Evolutionary conservation across 164 flowering plant genomes (phyloP).

Genomic region (Protea cynaroides): DNA sequence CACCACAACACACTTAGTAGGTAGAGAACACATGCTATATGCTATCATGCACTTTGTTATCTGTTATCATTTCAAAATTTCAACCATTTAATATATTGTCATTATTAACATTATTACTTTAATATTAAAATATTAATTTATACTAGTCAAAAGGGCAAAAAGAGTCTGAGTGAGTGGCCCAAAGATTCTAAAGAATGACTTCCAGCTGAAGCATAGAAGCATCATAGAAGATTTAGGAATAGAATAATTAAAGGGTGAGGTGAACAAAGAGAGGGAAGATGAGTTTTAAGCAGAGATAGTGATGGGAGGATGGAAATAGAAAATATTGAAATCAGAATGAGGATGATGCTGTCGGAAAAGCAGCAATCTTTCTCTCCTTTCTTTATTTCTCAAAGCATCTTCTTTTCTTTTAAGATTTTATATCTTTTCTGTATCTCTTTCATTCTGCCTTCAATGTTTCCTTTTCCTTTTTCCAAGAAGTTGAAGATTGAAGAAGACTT

Average conservation of each 20-base stretch:
- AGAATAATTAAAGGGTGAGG: conserved; percentile 5
- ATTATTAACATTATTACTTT: too few relatives aligned
- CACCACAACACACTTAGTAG: too few relatives aligned
- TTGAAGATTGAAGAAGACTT: not conserved
- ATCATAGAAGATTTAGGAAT: not conserved
- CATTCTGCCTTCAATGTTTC: not conserved
- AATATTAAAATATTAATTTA: too few relatives aligned
- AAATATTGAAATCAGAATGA: conserved; percentile 1
- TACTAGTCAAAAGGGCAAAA: conserved; percentile 9
- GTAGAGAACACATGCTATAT: too few relatives aligned
- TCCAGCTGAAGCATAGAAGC: not conserved
- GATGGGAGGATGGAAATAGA: conserved; percentile 11
- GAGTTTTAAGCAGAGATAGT: conserved; percentile 8
- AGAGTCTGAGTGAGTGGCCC: not conserved
- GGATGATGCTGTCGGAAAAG: conserved; percentile 23
- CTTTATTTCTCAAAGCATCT: not conserved
- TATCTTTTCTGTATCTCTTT: conserved; percentile 2
- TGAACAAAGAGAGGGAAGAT: too few relatives aligned
- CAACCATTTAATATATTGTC: too few relatives aligned
- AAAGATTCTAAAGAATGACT: conserved; percentile 9
- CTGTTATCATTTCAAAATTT: too few relatives aligned
- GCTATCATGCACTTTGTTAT: too few relatives aligned
- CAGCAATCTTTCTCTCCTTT: conserved; percentile 8
- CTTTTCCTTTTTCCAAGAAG: not conserved
- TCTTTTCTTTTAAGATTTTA: not conserved